A percentile compares a stretch with the other conserved stretches of the same genome.
phyloP scores from a whole-genome alignment of 441 rosid genomes.

The Adansonia grandidieri region DNA sequence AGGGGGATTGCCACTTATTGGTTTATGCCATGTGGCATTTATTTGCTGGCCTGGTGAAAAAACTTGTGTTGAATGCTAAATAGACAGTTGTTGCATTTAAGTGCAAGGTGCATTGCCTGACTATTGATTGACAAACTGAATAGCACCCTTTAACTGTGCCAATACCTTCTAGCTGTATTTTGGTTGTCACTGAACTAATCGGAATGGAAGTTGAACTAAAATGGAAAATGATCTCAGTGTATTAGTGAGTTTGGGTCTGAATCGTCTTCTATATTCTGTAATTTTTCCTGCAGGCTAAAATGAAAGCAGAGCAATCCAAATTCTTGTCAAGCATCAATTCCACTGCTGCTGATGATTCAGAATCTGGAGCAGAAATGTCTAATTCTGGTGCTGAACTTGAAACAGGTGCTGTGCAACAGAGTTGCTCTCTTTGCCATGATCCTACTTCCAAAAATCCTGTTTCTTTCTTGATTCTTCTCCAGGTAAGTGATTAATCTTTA shows the following conservation, averaged over 20 bases:
- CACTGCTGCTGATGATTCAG: constrained; percentile 49
- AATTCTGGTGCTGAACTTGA: constrained; percentile 47
- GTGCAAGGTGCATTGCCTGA: neutral
- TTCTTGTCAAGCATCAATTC: constrained; percentile 73
- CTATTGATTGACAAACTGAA: constrained; percentile 4
- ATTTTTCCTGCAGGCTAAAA: constrained; percentile 76
- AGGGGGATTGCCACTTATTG: neutral
- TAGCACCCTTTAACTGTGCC: constrained; percentile 9
- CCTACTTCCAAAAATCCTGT: constrained; percentile 74
- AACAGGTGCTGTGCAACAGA: constrained; percentile 55
- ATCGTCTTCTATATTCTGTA: constrained; percentile 27
- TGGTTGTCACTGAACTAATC: neutral
- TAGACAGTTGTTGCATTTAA: constrained; percentile 16
- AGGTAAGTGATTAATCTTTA: constrained; percentile 53
- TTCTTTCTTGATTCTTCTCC: constrained; percentile 90
- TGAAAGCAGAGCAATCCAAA: constrained; percentile 96
- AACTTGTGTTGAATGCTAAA: neutral
- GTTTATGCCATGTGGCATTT: neutral
- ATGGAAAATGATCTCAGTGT: constrained; percentile 22
- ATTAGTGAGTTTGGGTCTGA: constrained; percentile 15
- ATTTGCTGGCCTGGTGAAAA: neutral
- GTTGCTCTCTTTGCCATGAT: constrained; percentile 95
- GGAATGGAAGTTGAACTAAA: constrained; percentile 11
- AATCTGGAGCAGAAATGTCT: constrained; percentile 52
- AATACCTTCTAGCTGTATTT: neutral